Percentiles rank a stretch among this genome's conserved stretches.
phyloP scores from a whole-genome alignment of 2,329 filamentous ascomycete genomes.

The Fusarium heterosporum region DNA sequence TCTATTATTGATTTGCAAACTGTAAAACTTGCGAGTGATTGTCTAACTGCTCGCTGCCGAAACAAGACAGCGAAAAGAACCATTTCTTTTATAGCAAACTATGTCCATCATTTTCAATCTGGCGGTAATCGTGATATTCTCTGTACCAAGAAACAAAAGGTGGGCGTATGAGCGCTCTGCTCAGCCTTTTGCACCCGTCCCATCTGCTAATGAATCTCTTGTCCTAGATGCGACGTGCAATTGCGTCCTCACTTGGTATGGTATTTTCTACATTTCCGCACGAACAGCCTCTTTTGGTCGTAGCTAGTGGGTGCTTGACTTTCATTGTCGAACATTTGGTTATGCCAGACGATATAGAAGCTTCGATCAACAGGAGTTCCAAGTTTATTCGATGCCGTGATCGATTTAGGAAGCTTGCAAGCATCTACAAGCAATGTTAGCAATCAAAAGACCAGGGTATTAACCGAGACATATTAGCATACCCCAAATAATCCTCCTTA shows the following conservation, averaged over 20 bases:
- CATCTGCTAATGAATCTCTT: conserved; percentile 2
- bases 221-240: conserved; percentile 5
- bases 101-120: conserved; percentile 17
- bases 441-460: background rate
- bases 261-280: conserved; percentile 7
- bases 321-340: conserved; percentile 1
- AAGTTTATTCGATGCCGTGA: conserved; percentile 28
- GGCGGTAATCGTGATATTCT: conserved; percentile 8
- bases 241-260: background rate
- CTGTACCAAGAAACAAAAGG: conserved; percentile 10
- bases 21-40: conserved; percentile 38
- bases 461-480: conserved; percentile 38
- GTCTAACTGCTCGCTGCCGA: conserved; percentile 35
- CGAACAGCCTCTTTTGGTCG: conserved; percentile 5
- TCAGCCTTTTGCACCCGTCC: conserved; percentile 3
- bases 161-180: conserved; percentile 2
- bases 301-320: conserved; percentile 1
- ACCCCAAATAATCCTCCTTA: conserved; percentile 84
- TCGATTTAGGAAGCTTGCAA: conserved; percentile 45
- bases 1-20: conserved; percentile 34
- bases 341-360: conserved; percentile 4
- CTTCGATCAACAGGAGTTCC: conserved; percentile 24
- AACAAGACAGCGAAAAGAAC: conserved; percentile 16
- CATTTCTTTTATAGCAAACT: conserved; percentile 25
- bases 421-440: conserved; percentile 44